These are phyloP conservation scores for Fagopyrum homotropicum DNA, from an alignment of 148 eudicot species.

Conservation along the genomic window DNA sequence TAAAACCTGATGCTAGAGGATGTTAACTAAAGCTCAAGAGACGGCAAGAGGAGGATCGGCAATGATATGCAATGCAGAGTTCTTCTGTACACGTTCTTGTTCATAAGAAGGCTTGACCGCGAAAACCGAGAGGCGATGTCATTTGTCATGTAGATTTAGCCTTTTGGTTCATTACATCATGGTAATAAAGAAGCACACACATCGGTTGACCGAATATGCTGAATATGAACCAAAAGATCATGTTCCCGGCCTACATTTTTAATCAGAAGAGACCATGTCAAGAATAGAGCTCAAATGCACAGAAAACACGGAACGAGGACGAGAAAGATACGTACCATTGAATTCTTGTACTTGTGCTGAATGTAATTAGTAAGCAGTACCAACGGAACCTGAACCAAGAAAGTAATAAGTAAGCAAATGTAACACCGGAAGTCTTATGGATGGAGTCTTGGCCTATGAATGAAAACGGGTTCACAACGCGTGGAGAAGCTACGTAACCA, in stretches of 20 bases:
- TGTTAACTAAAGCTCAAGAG: not conserved
- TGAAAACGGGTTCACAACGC: not conserved
- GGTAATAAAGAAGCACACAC: constrained; percentile 91
- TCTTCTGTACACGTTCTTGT: not conserved
- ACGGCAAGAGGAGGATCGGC: not conserved
- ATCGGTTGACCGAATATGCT: constrained; percentile 93
- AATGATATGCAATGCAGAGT: not conserved
- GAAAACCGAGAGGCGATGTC: not conserved
- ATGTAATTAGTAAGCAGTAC: constrained; percentile 65
- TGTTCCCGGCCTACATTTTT: constrained; percentile 71
- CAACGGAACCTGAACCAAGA: constrained; percentile 61
- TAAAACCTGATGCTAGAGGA: not conserved
- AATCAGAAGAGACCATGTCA: not conserved
- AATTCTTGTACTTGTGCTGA: constrained; percentile 71
- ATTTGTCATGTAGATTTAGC: constrained; percentile 21
- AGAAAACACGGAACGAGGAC: not conserved
- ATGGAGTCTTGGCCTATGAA: not conserved
- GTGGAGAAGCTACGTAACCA: not conserved
- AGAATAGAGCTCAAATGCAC: not conserved
- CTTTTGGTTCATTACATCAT: constrained; percentile 84
- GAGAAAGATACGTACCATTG: constrained; percentile 51
- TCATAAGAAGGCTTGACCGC: not conserved
- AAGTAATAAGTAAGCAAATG: not conserved
- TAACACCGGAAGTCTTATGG: not conserved
- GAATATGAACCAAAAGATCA: constrained; percentile 94